These are phyloP conservation scores for Yamadazyma kanchanaburiensis DNA, from an alignment of 1,139 yeast genomes.

Conservation along the genomic window DNA sequence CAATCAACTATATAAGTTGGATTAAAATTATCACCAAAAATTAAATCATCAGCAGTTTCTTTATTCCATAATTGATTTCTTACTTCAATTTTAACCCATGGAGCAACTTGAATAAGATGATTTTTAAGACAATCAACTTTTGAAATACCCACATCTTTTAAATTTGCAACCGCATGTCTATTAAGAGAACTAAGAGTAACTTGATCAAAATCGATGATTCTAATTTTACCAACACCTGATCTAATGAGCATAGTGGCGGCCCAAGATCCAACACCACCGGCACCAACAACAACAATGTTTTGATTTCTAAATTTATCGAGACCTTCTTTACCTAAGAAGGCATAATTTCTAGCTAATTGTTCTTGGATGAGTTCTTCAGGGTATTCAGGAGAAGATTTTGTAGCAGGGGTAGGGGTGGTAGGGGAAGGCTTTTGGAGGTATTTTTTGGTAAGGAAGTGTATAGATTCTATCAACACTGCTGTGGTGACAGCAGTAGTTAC, in stretches of 20 bases:
- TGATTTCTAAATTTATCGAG: conserved; percentile 72
- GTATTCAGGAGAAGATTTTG: conserved; percentile 21
- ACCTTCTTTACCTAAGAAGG: conserved; percentile 84
- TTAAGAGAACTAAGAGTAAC: conserved; percentile 88
- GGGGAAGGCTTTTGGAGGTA: conserved; percentile 8
- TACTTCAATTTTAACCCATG: conserved; percentile 85
- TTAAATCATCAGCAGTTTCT: conserved; percentile 57
- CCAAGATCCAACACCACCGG: conserved; percentile 99
- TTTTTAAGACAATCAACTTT: conserved; percentile 76
- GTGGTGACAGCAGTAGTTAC: conserved; percentile 35
- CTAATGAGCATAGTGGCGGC: conserved; percentile 89
- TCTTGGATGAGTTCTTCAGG: conserved; percentile 81
- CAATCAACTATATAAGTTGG: conserved; percentile 87
- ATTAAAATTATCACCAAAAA: conserved; percentile 49
- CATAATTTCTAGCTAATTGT: conserved; percentile 90
- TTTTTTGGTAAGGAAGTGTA: conserved; percentile 25
- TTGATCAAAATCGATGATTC: conserved; percentile 92
- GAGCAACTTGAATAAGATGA: conserved; percentile 70
- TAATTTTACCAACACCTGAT: conserved; percentile 77
- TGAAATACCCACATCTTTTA: conserved; percentile 85
- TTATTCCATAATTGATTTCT: conserved; percentile 73
- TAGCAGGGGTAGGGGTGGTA: conserved; percentile 2
- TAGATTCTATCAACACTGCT: conserved; percentile 41
- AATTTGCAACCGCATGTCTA: conserved; percentile 89
- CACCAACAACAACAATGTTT: conserved; percentile 86